Evolutionary conservation across 2,329 filamentous ascomycete genomes (phyloP), one percentile per base, ranked within the genome.

Genomic region (Neonectria ditissima): DNA sequence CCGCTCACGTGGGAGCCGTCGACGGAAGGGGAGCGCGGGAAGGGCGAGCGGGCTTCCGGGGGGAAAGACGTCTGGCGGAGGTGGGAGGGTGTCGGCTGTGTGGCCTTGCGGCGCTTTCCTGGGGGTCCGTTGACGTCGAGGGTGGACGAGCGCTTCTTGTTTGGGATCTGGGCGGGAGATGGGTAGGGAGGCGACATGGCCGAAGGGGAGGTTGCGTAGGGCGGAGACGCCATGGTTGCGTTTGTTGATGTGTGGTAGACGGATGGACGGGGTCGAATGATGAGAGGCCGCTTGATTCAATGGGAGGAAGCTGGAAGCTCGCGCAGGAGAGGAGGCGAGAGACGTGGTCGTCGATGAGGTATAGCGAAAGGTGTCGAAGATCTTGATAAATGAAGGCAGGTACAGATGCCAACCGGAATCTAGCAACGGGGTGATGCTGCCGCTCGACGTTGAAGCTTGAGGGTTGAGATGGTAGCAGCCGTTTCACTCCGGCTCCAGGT

Each of bases 1-100:
- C 88, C 89, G 65, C 88, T 88, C 16, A 89, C 85, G 47, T 88
- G 81, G 39, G 86, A 89, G 9, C 80, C 84, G 62, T 92, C 90
- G 54, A 89, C 82, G 2, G 88, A 91, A 0, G 91, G 91, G 0
- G 90, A 92, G 16, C 90, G 86, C 18, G 83, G 83, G 43, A 84
- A 85, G 0, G 87, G 84, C 2, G 86, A 88, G 22, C 82, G 78
- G 34, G 78, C 79, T 57, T 87, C 90, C 26, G 92, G 91, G 0
- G 92, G 91, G 74, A 94, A 96, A 0, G 92, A 93, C 5, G 93
- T 94, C 74, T 94, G 91, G 41, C 92, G 91, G 2, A 96, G 91
- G 68, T 93, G 91, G 0, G 85, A 82, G 2, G 62, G 68, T 18
- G 86, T 82, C 8, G 87, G 65, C 79, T 86, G 13, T 22, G 90